These are phyloP conservation scores for Neurospora sp. DNA, from an alignment of 495 filamentous ascomycete species.

Conservation along the genomic window DNA sequence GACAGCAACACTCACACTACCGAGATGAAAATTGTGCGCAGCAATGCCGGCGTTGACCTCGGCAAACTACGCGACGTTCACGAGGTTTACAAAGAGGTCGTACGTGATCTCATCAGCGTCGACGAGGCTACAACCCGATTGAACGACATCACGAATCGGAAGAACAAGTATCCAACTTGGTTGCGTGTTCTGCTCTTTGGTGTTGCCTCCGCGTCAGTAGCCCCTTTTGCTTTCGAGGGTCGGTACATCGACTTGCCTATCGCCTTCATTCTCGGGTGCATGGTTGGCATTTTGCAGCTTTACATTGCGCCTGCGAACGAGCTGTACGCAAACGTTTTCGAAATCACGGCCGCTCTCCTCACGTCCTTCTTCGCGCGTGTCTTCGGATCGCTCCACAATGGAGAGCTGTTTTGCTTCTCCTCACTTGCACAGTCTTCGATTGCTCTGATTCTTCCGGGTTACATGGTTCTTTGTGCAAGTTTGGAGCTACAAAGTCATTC, in stretches of 20 bases:
- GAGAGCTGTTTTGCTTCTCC: conserved; percentile 79
- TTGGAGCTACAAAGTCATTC: conserved; percentile 81
- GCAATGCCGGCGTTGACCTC: conserved; percentile 69
- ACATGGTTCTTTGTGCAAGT: conserved; percentile 55
- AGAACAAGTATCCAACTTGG: conserved; percentile 57
- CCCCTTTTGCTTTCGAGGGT: conserved; percentile 85
- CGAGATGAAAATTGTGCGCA: conserved; percentile 80
- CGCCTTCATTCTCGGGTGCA: conserved; percentile 72
- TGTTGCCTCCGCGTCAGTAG: conserved; percentile 64
- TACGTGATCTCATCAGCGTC: conserved; percentile 77
- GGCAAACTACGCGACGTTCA: conserved; percentile 78
- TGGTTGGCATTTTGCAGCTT: conserved; percentile 75
- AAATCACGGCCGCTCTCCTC: conserved; percentile 75
- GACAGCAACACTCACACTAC: conserved; percentile 83
- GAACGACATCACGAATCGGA: conserved; percentile 51
- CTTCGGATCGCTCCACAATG: conserved; percentile 70
- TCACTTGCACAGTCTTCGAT: conserved; percentile 85
- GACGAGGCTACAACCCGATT: conserved; percentile 70
- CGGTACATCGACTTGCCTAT: conserved; percentile 82
- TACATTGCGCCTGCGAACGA: conserved; percentile 70
- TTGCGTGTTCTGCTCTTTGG: conserved; percentile 76
- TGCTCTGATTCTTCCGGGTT: conserved; percentile 84
- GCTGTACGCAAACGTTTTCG: conserved; percentile 81
- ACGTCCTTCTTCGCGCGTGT: conserved; percentile 85
- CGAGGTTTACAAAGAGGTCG: conserved; percentile 85